Evolutionary conservation across 768 basidiomycete species (phyloP).

Genomic region (Naganishia onofrii): DNA sequence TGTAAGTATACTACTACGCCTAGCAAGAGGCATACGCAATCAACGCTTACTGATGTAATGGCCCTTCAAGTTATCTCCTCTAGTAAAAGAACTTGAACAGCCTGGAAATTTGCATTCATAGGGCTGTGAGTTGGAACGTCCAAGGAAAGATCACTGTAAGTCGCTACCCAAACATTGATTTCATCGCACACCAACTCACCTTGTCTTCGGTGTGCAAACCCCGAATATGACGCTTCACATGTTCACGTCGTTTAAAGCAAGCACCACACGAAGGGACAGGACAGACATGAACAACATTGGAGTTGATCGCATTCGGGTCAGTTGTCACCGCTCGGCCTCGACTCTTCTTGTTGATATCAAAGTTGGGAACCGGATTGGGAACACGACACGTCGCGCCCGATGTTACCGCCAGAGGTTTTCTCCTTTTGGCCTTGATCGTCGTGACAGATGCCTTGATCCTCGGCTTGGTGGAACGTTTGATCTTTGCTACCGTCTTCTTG

Average conservation of each 20-base stretch:
- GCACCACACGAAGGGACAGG: conserved; percentile 31
- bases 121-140: conserved; percentile 14
- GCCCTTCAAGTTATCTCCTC: conserved; percentile 31
- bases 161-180: not conserved
- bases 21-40: no score
- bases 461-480: conserved; percentile 2
- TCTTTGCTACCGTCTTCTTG: not conserved
- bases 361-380: conserved; percentile 26
- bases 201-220: conserved; percentile 32
- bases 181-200: conserved; percentile 17
- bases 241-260: conserved; percentile 31
- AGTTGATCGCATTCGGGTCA: conserved; percentile 16
- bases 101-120: conserved; percentile 17
- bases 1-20: not conserved
- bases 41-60: conserved; percentile 30
- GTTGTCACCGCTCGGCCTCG: conserved; percentile 14
- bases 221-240: conserved; percentile 33
- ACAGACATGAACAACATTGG: conserved; percentile 33
- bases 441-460: not conserved
- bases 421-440: not conserved
- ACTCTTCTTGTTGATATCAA: conserved; percentile 16
- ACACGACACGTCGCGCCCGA: conserved; percentile 8
- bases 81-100: conserved; percentile 17
- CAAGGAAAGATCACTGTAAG: not conserved
- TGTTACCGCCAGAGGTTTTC: not conserved